A percentile compares a stretch with the other conserved stretches of the same genome.
These are phyloP conservation scores for Plasmodium cynomolgi DNA, from an alignment of 169 alveolate species.

Conservation along the genomic window DNA sequence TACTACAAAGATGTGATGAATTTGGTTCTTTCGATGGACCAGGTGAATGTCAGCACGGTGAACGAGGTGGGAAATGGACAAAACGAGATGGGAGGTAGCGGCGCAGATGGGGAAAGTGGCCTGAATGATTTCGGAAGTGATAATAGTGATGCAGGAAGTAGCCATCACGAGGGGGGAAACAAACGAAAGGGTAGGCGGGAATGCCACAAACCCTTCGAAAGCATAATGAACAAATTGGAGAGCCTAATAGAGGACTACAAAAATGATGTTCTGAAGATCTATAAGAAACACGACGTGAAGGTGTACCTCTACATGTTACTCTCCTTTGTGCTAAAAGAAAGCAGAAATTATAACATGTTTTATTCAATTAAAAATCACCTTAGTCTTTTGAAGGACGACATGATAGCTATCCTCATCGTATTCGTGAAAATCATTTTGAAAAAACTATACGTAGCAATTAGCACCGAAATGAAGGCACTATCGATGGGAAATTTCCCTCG, in stretches of 20 bases:
- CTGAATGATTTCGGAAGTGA: neutral
- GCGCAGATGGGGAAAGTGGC: neutral
- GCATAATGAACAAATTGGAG: slow-evolving; percentile 11
- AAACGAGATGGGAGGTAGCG: neutral
- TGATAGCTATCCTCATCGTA: slow-evolving; percentile 31
- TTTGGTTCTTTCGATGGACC: neutral
- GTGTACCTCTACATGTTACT: slow-evolving; percentile 18
- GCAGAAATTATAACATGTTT: slow-evolving; percentile 34
- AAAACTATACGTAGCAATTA: slow-evolving; percentile 16
- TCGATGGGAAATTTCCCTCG: neutral
- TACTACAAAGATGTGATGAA: neutral
- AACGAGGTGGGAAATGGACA: neutral
- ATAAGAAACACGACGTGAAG: neutral
- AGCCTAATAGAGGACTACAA: neutral
- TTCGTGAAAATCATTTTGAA: slow-evolving; percentile 21
- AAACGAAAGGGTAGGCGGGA: neutral
- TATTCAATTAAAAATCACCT: slow-evolving; percentile 42
- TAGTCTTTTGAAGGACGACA: slow-evolving; percentile 34
- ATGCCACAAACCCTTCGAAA: neutral
- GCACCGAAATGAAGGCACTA: neutral
- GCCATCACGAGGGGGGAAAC: neutral
- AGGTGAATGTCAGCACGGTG: neutral
- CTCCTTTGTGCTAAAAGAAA: slow-evolving; percentile 22
- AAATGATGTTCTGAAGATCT: slow-evolving; percentile 4
- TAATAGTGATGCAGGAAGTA: neutral